phyloP scores from a whole-genome alignment of 768 basidiomycete genomes.

The Russula foetens region DNA sequence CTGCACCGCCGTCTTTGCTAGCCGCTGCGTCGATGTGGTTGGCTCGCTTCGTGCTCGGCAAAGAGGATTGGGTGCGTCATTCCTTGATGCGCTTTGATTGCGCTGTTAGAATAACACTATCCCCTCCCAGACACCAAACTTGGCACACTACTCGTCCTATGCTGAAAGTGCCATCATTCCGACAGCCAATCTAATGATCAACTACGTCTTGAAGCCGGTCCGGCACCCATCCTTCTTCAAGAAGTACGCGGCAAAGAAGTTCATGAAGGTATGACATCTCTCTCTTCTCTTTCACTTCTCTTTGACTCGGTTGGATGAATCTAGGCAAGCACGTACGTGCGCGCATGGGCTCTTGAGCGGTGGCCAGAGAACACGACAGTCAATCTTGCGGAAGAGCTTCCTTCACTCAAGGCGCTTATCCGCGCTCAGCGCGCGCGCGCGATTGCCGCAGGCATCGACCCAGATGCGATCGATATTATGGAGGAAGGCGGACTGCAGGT shows the following conservation, averaged over 20 bases:
- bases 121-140: constrained; percentile 59
- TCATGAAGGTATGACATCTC: constrained; percentile 56
- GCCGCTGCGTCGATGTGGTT: constrained; percentile 87
- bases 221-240: constrained; percentile 74
- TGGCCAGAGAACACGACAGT: constrained; percentile 62
- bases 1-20: constrained; percentile 64
- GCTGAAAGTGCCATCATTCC: constrained; percentile 72
- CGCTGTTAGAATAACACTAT: constrained; percentile 11
- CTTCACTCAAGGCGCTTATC: constrained; percentile 49
- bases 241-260: constrained; percentile 83
- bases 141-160: constrained; percentile 85
- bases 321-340: constrained; percentile 76
- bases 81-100: neutral
- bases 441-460: constrained; percentile 19
- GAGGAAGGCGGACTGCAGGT: constrained; percentile 13
- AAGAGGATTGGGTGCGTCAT: constrained; percentile 73
- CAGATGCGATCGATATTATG: constrained; percentile 18
- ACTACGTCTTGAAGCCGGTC: constrained; percentile 70
- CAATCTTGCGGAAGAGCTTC: constrained; percentile 50
- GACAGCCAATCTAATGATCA: constrained; percentile 78
- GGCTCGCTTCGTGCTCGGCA: constrained; percentile 68
- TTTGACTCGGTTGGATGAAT: neutral
- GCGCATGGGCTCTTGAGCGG: constrained; percentile 74
- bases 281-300: neutral
- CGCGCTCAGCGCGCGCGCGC: constrained; percentile 28